Percentiles rank a stretch among this genome's conserved stretches.
Evolutionary conservation across 352 stramenopile species (phyloP).

Genomic region (Phytophthora vignae): DNA sequence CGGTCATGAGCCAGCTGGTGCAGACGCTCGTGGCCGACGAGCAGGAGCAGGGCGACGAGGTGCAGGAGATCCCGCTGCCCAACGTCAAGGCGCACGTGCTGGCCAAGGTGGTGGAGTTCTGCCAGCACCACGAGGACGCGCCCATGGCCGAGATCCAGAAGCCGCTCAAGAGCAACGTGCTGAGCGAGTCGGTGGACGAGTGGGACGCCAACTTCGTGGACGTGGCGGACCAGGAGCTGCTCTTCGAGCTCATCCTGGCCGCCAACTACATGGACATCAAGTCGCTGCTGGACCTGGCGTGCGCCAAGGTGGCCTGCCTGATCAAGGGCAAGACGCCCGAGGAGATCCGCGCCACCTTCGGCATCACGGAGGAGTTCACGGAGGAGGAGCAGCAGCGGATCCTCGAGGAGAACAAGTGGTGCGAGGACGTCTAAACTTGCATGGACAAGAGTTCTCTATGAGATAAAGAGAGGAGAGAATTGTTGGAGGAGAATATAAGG

Average conservation of each 20-base stretch:
- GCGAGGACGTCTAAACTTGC: constrained; percentile 57
- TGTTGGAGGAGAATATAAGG: constrained; percentile 11
- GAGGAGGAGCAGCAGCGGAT: constrained; percentile 73
- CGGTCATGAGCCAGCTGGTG: constrained; percentile 56
- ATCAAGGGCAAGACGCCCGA: constrained; percentile 78
- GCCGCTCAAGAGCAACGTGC: constrained; percentile 60
- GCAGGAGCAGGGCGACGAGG: constrained; percentile 27
- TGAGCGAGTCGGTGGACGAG: constrained; percentile 57
- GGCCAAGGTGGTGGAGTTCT: constrained; percentile 70
- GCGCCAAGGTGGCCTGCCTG: constrained; percentile 60
- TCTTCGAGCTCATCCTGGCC: constrained; percentile 73
- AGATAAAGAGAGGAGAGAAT: neutral
- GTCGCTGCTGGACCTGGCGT: constrained; percentile 63
- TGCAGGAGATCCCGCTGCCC: constrained; percentile 63
- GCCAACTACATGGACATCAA: constrained; percentile 83
- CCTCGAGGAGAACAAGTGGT: constrained; percentile 79
- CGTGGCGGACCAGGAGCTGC: constrained; percentile 56
- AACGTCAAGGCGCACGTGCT: constrained; percentile 66
- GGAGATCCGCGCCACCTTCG: constrained; percentile 68
- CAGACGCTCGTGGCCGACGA: constrained; percentile 63
- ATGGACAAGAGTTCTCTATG: too few relatives aligned
- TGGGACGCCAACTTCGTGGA: constrained; percentile 71
- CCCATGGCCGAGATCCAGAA: constrained; percentile 74
- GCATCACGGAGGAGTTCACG: constrained; percentile 69
- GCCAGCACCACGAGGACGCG: constrained; percentile 58